phyloP scores from a whole-genome alignment of 257 asterid species.

The Scutellaria minor region DNA sequence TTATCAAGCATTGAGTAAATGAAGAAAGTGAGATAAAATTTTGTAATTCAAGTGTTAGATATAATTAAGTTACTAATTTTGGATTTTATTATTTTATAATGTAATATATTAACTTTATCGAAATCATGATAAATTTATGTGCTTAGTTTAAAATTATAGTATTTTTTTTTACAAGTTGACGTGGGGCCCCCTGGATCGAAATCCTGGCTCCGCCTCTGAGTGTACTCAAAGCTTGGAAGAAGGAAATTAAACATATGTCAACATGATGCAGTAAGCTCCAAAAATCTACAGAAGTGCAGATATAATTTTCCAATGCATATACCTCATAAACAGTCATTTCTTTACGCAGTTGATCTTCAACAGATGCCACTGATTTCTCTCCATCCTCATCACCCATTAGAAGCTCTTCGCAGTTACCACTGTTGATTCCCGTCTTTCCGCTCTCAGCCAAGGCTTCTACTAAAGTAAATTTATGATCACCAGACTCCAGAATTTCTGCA shows the following conservation, averaged over 20 bases:
- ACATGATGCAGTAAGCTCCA: not conserved
- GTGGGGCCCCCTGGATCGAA: no score
- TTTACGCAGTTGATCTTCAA: constrained; percentile 88
- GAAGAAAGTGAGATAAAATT: no score
- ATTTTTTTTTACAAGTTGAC: no score
- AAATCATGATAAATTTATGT: no score
- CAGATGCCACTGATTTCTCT: constrained; percentile 84
- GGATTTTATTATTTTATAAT: no score
- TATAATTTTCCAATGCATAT: constrained; percentile 16
- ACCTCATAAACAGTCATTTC: constrained; percentile 99
- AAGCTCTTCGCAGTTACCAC: constrained; percentile 78
- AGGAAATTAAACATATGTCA: not conserved
- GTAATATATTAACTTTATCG: no score
- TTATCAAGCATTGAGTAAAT: no score
- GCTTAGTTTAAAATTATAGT: no score
- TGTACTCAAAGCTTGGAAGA: not conserved
- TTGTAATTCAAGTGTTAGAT: no score
- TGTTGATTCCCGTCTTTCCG: constrained; percentile 59
- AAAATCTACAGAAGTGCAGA: constrained; percentile 7
- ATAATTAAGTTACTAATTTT: no score
- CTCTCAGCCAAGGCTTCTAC: constrained; percentile 70
- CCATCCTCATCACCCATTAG: constrained; percentile 83
- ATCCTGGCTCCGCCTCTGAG: no score
- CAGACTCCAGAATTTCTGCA: constrained; percentile 43
- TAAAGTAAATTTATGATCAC: constrained; percentile 62